Evolutionary conservation across 805 yeast genomes (phyloP).

Genomic region (baker's yeast (Saccharomyces cerevisiae)): DNA sequence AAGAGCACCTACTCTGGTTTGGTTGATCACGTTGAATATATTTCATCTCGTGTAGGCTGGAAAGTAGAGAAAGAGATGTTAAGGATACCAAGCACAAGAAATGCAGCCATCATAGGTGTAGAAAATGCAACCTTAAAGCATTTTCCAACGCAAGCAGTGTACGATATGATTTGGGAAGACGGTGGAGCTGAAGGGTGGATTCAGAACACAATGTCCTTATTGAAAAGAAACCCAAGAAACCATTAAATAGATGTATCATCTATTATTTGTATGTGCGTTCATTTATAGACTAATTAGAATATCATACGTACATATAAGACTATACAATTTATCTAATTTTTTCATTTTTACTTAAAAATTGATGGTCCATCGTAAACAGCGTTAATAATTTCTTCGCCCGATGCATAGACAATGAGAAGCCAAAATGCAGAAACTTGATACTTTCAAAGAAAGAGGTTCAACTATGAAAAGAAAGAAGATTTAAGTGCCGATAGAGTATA

Average conservation of each 20-base stretch:
- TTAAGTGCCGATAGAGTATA: not conserved
- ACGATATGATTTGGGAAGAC: conserved; percentile 59
- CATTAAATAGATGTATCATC: conserved; percentile 37
- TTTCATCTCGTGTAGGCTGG: conserved; percentile 75
- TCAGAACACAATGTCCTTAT: conserved; percentile 64
- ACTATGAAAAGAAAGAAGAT: not conserved
- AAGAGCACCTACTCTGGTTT: conserved; percentile 73
- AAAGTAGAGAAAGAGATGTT: conserved; percentile 74
- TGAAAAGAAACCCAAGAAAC: conserved; percentile 61
- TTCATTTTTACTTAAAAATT: no score
- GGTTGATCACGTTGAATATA: conserved; percentile 72
- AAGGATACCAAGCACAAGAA: conserved; percentile 89
- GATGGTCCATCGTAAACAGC: not conserved
- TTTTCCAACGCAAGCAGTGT: conserved; percentile 34
- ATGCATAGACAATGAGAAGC: not conserved
- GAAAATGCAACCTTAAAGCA: conserved; percentile 28
- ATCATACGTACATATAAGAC: not conserved
- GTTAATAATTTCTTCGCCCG: not conserved
- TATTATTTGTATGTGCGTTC: not conserved
- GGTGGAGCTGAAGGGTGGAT: conserved; percentile 94
- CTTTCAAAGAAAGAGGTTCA: not conserved
- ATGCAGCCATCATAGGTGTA: conserved; percentile 79
- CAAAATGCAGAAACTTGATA: not conserved
- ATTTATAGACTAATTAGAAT: not conserved
- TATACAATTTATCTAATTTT: not conserved